These are phyloP conservation scores for Dipodascus albidus DNA, from an alignment of 805 yeast species.

Conservation along the genomic window DNA sequence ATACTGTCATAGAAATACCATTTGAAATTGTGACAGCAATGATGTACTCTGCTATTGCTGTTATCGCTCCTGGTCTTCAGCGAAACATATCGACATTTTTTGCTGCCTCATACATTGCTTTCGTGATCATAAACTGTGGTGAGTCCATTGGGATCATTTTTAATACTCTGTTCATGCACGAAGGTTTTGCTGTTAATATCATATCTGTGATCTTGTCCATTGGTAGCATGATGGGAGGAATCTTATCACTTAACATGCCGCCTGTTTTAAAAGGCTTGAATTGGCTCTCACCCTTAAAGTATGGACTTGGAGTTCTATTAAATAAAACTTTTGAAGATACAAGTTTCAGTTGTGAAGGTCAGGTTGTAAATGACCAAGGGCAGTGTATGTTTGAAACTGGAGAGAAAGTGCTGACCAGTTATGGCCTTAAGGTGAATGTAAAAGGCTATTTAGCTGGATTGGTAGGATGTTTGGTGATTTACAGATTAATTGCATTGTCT, in stretches of 20 bases:
- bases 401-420: slow-evolving; percentile 41
- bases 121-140: slow-evolving; percentile 57
- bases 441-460: slow-evolving; percentile 16
- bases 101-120: slow-evolving; percentile 42
- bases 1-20: slow-evolving; percentile 54
- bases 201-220: slow-evolving; percentile 55
- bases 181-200: slow-evolving; percentile 71
- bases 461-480: slow-evolving; percentile 17
- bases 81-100: slow-evolving; percentile 58
- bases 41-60: slow-evolving; percentile 49
- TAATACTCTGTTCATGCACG: slow-evolving; percentile 58
- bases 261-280: slow-evolving; percentile 56
- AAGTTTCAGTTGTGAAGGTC: slow-evolving; percentile 38
- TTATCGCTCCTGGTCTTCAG: slow-evolving; percentile 64
- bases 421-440: slow-evolving; percentile 27
- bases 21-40: slow-evolving; percentile 50
- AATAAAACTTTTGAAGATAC: slow-evolving; percentile 47
- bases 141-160: slow-evolving; percentile 78
- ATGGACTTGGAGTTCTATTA: slow-evolving; percentile 50
- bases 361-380: slow-evolving; percentile 20
- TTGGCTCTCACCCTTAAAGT: slow-evolving; percentile 68
- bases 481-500: slow-evolving; percentile 17
- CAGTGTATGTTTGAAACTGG: slow-evolving; percentile 44
- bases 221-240: slow-evolving; percentile 76
- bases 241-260: slow-evolving; percentile 71